A percentile compares a stretch with the other conserved stretches of the same genome.
Conservation (phyloP, 106 monocot genomes). For the Apostasia shenzhenica region DNA sequence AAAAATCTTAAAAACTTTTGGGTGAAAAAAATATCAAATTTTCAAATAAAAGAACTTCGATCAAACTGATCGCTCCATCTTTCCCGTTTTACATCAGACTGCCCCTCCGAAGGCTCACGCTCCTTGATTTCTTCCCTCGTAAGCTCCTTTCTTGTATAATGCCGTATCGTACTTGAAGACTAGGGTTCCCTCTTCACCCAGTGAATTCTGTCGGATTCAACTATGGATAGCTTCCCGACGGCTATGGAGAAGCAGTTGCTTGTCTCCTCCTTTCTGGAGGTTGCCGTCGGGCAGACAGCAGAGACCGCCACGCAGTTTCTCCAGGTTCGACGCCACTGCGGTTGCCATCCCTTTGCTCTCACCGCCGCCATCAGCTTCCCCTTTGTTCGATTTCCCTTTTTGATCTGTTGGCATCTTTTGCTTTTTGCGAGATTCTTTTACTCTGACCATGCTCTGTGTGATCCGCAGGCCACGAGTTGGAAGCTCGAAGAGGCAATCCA, state of each 20-base stretch:
- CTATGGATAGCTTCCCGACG: conserved; percentile 37
- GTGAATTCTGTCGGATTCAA: background rate
- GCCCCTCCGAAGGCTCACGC: background rate
- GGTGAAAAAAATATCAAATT: too few relatives aligned
- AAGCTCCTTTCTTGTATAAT: background rate
- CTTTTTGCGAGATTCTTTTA: background rate
- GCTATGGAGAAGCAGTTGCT: conserved; percentile 43
- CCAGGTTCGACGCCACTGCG: conserved; percentile 27
- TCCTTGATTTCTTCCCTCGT: background rate
- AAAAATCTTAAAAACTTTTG: too few relatives aligned
- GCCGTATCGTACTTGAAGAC: background rate
- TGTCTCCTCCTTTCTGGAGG: conserved; percentile 77
- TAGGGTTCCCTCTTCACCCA: background rate
- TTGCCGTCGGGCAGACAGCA: conserved; percentile 64
- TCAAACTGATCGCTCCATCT: too few relatives aligned
- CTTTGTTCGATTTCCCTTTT: background rate
- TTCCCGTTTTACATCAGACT: background rate
- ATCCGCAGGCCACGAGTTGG: conserved; percentile 67
- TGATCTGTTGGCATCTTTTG: background rate
- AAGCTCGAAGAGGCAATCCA: conserved; percentile 83
- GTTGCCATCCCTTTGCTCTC: background rate
- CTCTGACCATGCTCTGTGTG: background rate
- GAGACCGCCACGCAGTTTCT: conserved; percentile 81
- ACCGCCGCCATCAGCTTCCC: background rate
- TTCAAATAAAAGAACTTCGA: too few relatives aligned